Conservation (phyloP, 768 basidiomycete species). For the Phaeolepiota aurea region DNA sequence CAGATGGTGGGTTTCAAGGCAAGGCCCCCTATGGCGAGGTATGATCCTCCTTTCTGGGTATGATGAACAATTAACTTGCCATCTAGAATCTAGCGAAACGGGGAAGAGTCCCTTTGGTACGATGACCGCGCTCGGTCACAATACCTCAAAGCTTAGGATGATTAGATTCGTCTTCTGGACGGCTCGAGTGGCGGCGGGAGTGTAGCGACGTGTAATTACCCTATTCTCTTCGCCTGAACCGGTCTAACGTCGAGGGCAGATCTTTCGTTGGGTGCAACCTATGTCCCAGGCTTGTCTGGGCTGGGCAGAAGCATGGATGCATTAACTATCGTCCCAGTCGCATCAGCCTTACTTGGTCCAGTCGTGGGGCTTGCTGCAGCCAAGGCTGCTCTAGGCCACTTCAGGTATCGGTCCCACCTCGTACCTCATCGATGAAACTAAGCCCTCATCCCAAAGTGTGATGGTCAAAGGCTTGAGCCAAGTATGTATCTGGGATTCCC, state of each 20-base stretch:
- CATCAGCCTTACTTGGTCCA: constrained; percentile 28
- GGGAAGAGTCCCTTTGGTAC: constrained; percentile 25
- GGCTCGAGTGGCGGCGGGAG: constrained; percentile 35
- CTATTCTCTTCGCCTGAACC: neutral
- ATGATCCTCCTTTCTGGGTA: too few species aligned
- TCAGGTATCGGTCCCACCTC: constrained; percentile 17
- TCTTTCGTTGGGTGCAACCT: constrained; percentile 26
- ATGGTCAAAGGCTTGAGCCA: constrained; percentile 32
- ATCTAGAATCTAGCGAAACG: constrained; percentile 22
- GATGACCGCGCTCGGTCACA: constrained; percentile 3
- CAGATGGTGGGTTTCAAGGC: constrained; percentile 29
- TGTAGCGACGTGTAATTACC: constrained; percentile 24
- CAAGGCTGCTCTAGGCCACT: constrained; percentile 28
- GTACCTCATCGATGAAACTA: neutral
- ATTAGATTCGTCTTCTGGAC: constrained; percentile 30
- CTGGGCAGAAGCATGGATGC: constrained; percentile 28
- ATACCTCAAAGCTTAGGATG: too few species aligned
- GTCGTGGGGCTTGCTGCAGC: constrained; percentile 33
- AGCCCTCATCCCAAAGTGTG: constrained; percentile 16
- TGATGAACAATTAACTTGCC: neutral
- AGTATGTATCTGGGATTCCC: constrained; percentile 4
- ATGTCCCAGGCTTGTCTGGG: constrained; percentile 26
- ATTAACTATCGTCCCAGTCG: constrained; percentile 27
- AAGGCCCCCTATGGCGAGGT: constrained; percentile 34
- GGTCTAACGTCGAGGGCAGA: constrained; percentile 11